Evolutionary conservation across 78 protist genomes (phyloP).

Genomic region (Tieghemostelium lacteum): DNA sequence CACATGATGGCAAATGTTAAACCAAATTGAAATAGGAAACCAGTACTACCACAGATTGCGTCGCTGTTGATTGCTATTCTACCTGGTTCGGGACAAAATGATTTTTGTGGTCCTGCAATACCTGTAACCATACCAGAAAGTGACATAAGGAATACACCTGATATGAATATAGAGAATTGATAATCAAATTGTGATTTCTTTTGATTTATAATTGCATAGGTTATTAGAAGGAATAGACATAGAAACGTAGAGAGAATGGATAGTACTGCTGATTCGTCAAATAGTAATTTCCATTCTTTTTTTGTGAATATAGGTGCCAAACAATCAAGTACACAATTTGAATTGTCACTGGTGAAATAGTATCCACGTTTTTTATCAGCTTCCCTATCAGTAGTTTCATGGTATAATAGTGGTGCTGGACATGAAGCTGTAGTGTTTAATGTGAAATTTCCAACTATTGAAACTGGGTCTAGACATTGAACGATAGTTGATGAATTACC

Average conservation of each 20-base stretch:
- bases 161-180: background rate
- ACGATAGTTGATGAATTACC: background rate
- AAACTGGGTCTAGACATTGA: background rate
- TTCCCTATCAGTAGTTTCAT: conserved; percentile 5
- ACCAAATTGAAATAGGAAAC: conserved; percentile 14
- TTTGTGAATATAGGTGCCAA: conserved; percentile 28
- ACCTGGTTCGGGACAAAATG: conserved; percentile 4
- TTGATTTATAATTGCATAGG: conserved; percentile 11
- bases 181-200: conserved; percentile 32
- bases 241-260: conserved; percentile 16
- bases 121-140: conserved; percentile 20
- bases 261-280: background rate
- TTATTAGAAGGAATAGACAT: conserved; percentile 4
- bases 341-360: background rate
- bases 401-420: background rate
- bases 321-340: conserved; percentile 27
- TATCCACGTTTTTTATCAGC: conserved; percentile 7
- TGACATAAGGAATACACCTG: background rate
- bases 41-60: background rate
- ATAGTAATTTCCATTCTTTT: conserved; percentile 27
- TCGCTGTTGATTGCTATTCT: conserved; percentile 4
- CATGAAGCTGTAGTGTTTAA: background rate
- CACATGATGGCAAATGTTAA: background rate
- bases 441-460: background rate
- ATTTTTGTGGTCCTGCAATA: conserved; percentile 8